Conservation (phyloP, 805 yeast species). For the Myxozyma kluyveri region DNA sequence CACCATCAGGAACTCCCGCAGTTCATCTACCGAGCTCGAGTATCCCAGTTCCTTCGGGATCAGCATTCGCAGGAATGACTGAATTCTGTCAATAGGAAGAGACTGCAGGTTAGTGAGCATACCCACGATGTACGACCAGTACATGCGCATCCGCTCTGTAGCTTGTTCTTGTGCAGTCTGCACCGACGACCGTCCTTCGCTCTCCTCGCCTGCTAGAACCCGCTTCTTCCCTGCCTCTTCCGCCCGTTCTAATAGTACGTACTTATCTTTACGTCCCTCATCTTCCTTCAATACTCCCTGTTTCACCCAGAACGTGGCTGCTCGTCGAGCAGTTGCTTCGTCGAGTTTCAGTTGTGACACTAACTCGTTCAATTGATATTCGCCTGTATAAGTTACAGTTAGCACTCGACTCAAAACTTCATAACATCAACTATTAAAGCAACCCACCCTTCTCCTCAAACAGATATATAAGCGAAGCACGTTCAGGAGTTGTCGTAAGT, state of each 20-base stretch:
- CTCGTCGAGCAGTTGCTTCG: slow-evolving; percentile 41
- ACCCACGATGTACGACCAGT: slow-evolving; percentile 49
- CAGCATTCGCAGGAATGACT: slow-evolving; percentile 53
- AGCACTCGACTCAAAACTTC: slow-evolving; percentile 1
- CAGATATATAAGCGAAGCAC: slow-evolving; percentile 59
- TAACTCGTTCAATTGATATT: slow-evolving; percentile 41
- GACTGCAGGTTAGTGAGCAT: slow-evolving; percentile 59
- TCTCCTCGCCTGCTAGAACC: slow-evolving; percentile 14
- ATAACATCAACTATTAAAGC: background rate
- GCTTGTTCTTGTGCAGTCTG: slow-evolving; percentile 36
- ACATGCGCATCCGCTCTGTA: slow-evolving; percentile 39
- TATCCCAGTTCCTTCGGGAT: slow-evolving; percentile 52
- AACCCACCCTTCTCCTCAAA: slow-evolving; percentile 41
- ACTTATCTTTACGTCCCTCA: slow-evolving; percentile 36
- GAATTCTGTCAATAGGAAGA: slow-evolving; percentile 49
- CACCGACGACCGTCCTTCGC: slow-evolving; percentile 27
- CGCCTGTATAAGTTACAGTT: too few species aligned
- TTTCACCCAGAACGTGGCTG: slow-evolving; percentile 62
- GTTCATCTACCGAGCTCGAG: slow-evolving; percentile 42
- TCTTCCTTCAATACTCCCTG: slow-evolving; percentile 51
- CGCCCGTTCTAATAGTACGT: slow-evolving; percentile 43
- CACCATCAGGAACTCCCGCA: slow-evolving; percentile 44
- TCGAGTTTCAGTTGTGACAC: slow-evolving; percentile 45
- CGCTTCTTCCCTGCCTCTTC: slow-evolving; percentile 28
- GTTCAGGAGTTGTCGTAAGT: slow-evolving; percentile 62